Percentiles rank a stretch among this genome's conserved stretches.
Evolutionary conservation across 371 early-diverging fungal genomes (phyloP).

Genomic region (Actinomortierella wolfii): DNA sequence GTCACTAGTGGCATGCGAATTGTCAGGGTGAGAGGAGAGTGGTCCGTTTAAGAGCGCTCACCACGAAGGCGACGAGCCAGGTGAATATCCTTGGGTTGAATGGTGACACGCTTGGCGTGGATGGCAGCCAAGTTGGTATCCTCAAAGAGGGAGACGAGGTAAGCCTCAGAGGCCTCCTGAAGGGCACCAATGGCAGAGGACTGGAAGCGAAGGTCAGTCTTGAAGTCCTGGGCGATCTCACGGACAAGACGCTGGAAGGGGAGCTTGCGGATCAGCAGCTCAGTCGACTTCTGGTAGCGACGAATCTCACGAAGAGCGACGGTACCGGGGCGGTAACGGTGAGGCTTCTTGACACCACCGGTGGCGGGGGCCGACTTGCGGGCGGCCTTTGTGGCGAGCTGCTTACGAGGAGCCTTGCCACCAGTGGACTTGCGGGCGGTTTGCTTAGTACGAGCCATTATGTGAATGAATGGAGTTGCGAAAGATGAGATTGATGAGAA

Average conservation of each 20-base stretch:
- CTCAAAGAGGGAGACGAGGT: constrained; percentile 95
- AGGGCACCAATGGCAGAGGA: constrained; percentile 96
- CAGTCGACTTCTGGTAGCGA: constrained; percentile 96
- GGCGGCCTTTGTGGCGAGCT: constrained; percentile 86
- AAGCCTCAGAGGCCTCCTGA: constrained; percentile 99
- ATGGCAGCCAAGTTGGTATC: constrained; percentile 98
- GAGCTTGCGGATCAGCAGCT: constrained; percentile 96
- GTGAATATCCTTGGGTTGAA: constrained; percentile 99
- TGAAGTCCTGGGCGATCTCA: constrained; percentile 94
- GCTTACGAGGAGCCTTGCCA: constrained; percentile 96
- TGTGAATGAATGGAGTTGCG: too few species aligned
- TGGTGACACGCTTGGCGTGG: constrained; percentile 99
- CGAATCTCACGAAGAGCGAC: constrained; percentile 79
- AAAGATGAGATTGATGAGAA: not conserved
- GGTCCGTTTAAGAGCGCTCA: constrained; percentile 71
- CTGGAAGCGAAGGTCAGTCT: constrained; percentile 97
- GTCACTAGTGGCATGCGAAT: not conserved
- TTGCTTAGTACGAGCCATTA: constrained; percentile 51
- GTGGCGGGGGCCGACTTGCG: constrained; percentile 82
- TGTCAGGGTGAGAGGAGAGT: not conserved
- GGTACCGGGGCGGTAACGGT: constrained; percentile 83
- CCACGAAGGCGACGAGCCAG: constrained; percentile 95
- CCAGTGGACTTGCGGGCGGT: constrained; percentile 99
- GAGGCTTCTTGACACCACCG: constrained; percentile 78
- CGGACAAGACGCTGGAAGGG: constrained; percentile 98